phyloP scores from a whole-genome alignment of 169 alveolate genomes.

The Theileria sp. region DNA sequence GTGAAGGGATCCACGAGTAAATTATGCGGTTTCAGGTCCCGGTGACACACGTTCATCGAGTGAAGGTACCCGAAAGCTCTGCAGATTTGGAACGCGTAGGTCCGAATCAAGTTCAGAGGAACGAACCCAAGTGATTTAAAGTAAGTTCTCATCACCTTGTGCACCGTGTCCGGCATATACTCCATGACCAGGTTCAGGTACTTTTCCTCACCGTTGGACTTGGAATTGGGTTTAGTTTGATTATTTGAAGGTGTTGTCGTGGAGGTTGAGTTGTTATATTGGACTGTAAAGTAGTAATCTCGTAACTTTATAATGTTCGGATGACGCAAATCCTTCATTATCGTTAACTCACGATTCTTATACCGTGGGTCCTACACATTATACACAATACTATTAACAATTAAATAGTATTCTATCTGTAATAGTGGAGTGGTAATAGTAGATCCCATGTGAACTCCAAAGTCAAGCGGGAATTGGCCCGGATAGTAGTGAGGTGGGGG shows the following conservation, averaged over 20 bases:
- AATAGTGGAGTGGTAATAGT: too few species aligned
- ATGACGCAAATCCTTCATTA: conserved; percentile 90
- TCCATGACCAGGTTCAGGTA: conserved; percentile 96
- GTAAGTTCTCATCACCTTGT: conserved; percentile 88
- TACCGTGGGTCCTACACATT: conserved; percentile 85
- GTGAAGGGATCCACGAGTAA: conserved; percentile 90
- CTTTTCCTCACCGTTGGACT: conserved; percentile 60
- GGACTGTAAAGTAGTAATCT: conserved; percentile 86
- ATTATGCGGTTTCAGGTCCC: conserved; percentile 99
- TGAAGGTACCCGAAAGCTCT: conserved; percentile 95
- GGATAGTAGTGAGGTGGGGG: too few species aligned
- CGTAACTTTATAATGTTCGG: conserved; percentile 89
- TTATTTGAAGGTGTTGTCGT: background rate
- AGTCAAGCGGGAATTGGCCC: too few species aligned
- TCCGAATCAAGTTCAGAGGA: conserved; percentile 89
- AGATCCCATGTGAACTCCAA: too few species aligned
- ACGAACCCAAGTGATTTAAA: conserved; percentile 83
- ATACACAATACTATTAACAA: background rate
- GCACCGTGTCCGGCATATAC: conserved; percentile 94
- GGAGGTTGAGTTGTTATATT: background rate
- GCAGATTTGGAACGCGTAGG: conserved; percentile 92
- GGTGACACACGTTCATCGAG: conserved; percentile 92
- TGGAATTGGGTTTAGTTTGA: background rate
- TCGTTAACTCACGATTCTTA: conserved; percentile 94
- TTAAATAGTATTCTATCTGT: too few species aligned